Evolutionary conservation across 2,329 filamentous ascomycete genomes (phyloP).

Genomic region (Trichoderma sp.): DNA sequence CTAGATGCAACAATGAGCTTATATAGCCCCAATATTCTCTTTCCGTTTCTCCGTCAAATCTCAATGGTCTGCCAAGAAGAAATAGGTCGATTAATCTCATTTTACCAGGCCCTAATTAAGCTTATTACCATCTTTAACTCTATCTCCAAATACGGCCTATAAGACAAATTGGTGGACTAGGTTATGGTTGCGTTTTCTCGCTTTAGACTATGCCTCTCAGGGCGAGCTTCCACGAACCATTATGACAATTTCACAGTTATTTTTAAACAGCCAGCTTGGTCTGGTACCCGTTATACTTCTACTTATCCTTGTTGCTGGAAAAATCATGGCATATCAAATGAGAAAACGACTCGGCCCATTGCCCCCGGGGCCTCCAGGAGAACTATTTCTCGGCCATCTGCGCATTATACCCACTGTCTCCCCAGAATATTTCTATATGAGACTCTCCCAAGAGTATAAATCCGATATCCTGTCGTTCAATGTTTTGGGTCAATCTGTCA

Average conservation of each 20-base stretch:
- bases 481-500: constrained; percentile 35
- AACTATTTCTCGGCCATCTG: constrained; percentile 43
- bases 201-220: neutral
- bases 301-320: constrained; percentile 17
- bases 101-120: neutral
- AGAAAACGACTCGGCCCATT: constrained; percentile 23
- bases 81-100: neutral
- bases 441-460: constrained; percentile 49
- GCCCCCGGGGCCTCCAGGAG: constrained; percentile 34
- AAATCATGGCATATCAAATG: neutral
- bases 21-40: neutral
- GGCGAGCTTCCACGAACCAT: neutral
- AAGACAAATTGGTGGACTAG: neutral
- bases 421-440: constrained; percentile 32
- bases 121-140: neutral
- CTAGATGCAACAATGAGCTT: too few relatives aligned
- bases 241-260: constrained; percentile 13
- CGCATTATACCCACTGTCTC: constrained; percentile 40
- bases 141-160: neutral
- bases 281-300: constrained; percentile 9
- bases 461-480: constrained; percentile 35
- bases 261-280: constrained; percentile 1
- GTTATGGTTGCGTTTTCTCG: neutral
- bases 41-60: neutral
- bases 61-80: neutral